A percentile compares a stretch with the other conserved stretches of the same genome.
These are phyloP conservation scores for Stentor roeselii DNA, from an alignment of 73 alveolate species.

Conservation along the genomic window DNA sequence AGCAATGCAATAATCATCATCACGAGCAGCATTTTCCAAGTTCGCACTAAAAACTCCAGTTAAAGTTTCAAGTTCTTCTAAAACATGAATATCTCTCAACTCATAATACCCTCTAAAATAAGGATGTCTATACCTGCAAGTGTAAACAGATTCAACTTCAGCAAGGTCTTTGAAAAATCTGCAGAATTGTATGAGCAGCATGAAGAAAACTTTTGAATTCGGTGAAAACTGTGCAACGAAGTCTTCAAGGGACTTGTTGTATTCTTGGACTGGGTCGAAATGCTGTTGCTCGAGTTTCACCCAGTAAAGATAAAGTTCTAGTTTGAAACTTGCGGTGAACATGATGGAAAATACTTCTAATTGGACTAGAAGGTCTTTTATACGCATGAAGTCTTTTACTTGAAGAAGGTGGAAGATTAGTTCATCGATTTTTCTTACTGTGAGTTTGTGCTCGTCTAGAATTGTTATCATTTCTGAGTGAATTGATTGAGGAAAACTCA, in stretches of 20 bases:
- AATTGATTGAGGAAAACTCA: not conserved
- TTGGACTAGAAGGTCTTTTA: constrained; percentile 47
- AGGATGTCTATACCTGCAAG: constrained; percentile 52
- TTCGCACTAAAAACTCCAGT: constrained; percentile 28
- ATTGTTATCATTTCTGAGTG: constrained; percentile 25
- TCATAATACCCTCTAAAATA: constrained; percentile 45
- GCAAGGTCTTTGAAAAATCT: constrained; percentile 58
- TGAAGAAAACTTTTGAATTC: constrained; percentile 40
- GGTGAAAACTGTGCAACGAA: constrained; percentile 52
- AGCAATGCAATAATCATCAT: constrained; percentile 35
- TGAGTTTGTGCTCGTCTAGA: constrained; percentile 41
- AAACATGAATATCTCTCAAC: constrained; percentile 40
- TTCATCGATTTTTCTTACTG: constrained; percentile 48
- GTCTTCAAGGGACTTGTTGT: constrained; percentile 54
- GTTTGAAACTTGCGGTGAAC: constrained; percentile 42
- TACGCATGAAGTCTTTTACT: constrained; percentile 44
- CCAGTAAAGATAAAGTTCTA: constrained; percentile 50
- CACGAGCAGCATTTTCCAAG: constrained; percentile 21
- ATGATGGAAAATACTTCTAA: constrained; percentile 54
- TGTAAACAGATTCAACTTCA: constrained; percentile 40
- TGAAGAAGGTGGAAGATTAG: constrained; percentile 33
- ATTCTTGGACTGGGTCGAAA: constrained; percentile 62
- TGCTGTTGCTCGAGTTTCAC: constrained; percentile 40
- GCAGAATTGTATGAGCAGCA: constrained; percentile 41
- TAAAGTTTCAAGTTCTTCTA: constrained; percentile 42